Evolutionary conservation across 2,329 filamentous ascomycete species (phyloP).

Genomic region (Pseudogymnoascus sp.): DNA sequence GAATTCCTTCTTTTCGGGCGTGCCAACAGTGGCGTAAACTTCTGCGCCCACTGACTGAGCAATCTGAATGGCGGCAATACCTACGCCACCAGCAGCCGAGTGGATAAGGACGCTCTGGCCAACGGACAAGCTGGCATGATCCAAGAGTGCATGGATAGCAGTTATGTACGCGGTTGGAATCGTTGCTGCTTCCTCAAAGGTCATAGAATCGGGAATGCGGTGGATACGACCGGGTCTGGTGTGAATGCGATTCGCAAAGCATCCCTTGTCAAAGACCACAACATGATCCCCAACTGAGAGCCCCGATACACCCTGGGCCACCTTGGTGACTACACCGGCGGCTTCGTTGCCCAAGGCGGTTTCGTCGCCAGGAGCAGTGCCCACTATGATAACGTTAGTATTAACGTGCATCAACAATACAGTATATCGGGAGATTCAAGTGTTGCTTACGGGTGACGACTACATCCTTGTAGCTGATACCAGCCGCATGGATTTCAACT

Average conservation of each 20-base stretch:
- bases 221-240: slow-evolving; percentile 12
- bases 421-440: not conserved
- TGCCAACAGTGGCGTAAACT: slow-evolving; percentile 36
- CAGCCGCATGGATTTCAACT: not conserved
- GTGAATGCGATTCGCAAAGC: slow-evolving; percentile 14
- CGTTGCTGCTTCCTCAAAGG: slow-evolving; percentile 32
- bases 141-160: slow-evolving; percentile 36
- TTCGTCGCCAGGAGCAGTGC: slow-evolving; percentile 17
- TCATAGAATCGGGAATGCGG: slow-evolving; percentile 31
- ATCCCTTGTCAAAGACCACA: not conserved
- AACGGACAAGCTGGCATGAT: slow-evolving; percentile 31
- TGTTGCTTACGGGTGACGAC: slow-evolving; percentile 1
- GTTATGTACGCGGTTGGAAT: slow-evolving; percentile 34
- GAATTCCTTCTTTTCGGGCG: slow-evolving; percentile 16
- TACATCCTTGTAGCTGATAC: not conserved
- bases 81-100: slow-evolving; percentile 17
- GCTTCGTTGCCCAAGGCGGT: slow-evolving; percentile 19
- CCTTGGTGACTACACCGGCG: slow-evolving; percentile 22
- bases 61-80: slow-evolving; percentile 23
- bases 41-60: slow-evolving; percentile 27
- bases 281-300: slow-evolving; percentile 30
- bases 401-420: slow-evolving; percentile 10
- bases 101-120: slow-evolving; percentile 24
- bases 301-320: slow-evolving; percentile 12
- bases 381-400: slow-evolving; percentile 16